Conservation (phyloP, 106 monocot genomes). For the Dendrobium huoshanense region DNA sequence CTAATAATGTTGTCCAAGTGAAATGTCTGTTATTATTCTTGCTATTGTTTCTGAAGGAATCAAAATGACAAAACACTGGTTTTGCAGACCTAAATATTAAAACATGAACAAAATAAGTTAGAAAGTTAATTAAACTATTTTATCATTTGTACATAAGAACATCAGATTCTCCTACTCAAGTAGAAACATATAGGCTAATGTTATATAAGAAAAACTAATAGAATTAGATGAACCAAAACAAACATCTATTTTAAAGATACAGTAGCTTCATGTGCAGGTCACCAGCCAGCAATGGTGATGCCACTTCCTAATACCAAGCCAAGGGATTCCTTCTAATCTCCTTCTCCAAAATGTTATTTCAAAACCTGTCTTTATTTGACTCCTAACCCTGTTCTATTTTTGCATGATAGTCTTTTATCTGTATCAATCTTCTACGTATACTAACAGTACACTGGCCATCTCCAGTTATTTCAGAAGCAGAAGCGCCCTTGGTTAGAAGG, state of each 20-base stretch:
- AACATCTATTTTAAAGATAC: conserved; percentile 88
- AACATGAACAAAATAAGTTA: too few relatives aligned
- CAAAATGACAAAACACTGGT: too few relatives aligned
- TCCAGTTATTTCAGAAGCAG: conserved; percentile 34
- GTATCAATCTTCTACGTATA: conserved; percentile 77
- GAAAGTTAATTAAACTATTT: too few relatives aligned
- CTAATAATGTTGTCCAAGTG: too few relatives aligned
- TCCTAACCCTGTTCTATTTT: conserved; percentile 29
- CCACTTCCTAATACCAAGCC: conserved; percentile 35
- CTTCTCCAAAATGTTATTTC: conserved; percentile 77
- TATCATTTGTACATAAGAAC: too few relatives aligned
- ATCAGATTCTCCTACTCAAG: too few relatives aligned
- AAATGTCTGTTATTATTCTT: too few relatives aligned
- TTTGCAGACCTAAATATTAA: too few relatives aligned
- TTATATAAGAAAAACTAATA: too few relatives aligned
- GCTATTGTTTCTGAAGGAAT: too few relatives aligned
- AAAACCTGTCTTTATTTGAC: conserved; percentile 15
- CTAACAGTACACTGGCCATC: conserved; percentile 62
- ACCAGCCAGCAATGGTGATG: conserved; percentile 62
- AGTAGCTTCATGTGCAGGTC: conserved; percentile 74
- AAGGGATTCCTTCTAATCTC: conserved; percentile 64
- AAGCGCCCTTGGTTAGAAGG: conserved; percentile 65
- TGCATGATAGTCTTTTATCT: conserved; percentile 58
- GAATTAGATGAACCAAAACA: neutral
- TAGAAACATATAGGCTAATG: too few relatives aligned